Evolutionary conservation across 2,329 filamentous ascomycete genomes (phyloP), one percentile per base, ranked within the genome.

Genomic region (Fusarium coicis): DNA sequence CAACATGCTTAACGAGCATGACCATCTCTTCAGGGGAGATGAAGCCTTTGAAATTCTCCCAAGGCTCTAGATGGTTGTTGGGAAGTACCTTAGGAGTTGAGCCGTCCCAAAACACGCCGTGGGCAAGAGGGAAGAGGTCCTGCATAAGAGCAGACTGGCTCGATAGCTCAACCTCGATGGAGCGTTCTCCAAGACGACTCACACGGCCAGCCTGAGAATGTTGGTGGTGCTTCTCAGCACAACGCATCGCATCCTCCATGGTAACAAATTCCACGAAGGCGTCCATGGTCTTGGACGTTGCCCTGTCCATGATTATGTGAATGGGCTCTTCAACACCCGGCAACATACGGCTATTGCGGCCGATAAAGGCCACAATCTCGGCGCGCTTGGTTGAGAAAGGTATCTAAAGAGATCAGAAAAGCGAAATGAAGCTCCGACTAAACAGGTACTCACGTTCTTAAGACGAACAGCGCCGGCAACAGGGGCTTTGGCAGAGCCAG

Each of bases 261-360:
- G 80, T 85, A 28, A 84, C 76, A 65, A 91, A 90, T 79, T 91
- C 89, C 46, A 90, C 85, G 68, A 87, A 91, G 8, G 86, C 87
- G 68, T 91, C 89, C 79, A 89, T 86, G 1, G 89, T 91, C 84
- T 91, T 91, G 76, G 86, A 86, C 7, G 88, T 88, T 28, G 86
- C 84, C n/a, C 88, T 85, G 61, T 91, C 89, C 89, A 91, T 91
- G 73, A 91, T 89, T 71, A 91, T 90, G 66, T 91, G 89, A 12
- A 91, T 83, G 2, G 88, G 86, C 74, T 90, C 89, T 10, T 88
- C 83, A 4, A 76, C 78, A 66, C 90, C 88, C 36, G 85, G 86
- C 52, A 90, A 78, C 39, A 91, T 84, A 63, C 84, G 86, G 28
- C 87, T 85, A 73, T 88, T 90, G 55, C 87, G 86, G 6, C 89